These are phyloP conservation scores for Cinnamomum micranthum DNA, from an alignment of 164 flowering plant species.

Conservation along the genomic window DNA sequence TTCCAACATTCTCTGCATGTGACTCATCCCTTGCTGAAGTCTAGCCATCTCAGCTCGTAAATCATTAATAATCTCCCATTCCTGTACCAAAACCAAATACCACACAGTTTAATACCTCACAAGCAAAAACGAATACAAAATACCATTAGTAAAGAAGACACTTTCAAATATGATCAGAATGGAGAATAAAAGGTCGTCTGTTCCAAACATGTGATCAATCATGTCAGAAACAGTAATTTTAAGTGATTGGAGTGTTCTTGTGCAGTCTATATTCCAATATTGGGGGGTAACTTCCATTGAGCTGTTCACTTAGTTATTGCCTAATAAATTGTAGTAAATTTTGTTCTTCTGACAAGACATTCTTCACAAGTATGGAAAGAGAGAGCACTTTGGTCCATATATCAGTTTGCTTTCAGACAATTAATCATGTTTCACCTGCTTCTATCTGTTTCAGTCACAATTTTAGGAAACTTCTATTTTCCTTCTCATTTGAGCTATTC, in stretches of 20 bases:
- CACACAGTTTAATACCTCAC: not conserved
- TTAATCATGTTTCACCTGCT: too few relatives aligned
- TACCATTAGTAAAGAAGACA: not conserved
- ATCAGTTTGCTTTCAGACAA: too few relatives aligned
- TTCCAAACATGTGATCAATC: not conserved
- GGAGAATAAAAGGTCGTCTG: not conserved
- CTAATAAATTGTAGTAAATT: not conserved
- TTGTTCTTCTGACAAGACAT: too few relatives aligned
- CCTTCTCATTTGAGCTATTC: too few relatives aligned
- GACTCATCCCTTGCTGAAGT: conserved; percentile 84
- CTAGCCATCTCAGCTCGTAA: conserved; percentile 83
- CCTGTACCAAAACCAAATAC: conserved; percentile 39
- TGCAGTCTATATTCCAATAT: not conserved
- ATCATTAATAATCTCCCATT: conserved; percentile 87
- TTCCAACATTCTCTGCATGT: conserved; percentile 94
- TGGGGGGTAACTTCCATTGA: not conserved
- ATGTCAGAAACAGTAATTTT: not conserved
- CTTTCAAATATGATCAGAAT: not conserved
- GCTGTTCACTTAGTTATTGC: not conserved
- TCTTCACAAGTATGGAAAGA: too few relatives aligned
- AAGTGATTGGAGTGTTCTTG: not conserved
- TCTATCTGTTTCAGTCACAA: too few relatives aligned
- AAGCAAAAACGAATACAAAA: not conserved
- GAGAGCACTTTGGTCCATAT: too few relatives aligned
- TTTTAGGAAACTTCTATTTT: too few relatives aligned